Conservation (phyloP, 257 asterid species). For the Ilex asprella region DNA sequence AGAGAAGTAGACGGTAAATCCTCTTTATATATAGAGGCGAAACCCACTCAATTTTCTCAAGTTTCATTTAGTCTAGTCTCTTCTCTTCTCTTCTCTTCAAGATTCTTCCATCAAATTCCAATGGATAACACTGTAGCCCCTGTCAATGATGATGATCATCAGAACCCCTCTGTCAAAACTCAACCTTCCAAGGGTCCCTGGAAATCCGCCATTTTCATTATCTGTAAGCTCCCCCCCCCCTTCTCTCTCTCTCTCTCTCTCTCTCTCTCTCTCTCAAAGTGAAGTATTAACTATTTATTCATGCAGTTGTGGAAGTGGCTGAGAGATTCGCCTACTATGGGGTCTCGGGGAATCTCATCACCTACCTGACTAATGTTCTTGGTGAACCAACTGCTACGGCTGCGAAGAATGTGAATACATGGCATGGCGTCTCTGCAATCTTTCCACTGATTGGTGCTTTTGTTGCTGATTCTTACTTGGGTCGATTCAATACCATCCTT, state of each 20-base stretch:
- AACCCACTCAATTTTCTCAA: not conserved
- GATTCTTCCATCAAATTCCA: not conserved
- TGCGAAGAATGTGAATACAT: conserved; percentile 57
- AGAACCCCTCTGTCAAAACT: not conserved
- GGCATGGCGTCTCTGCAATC: conserved; percentile 62
- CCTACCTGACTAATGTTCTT: conserved; percentile 42
- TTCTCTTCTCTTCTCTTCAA: not conserved
- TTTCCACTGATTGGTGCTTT: conserved; percentile 58
- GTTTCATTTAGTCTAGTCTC: not conserved
- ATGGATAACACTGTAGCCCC: not conserved
- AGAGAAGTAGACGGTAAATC: not conserved
- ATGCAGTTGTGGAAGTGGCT: conserved; percentile 57
- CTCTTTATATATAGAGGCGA: not conserved
- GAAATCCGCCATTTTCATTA: conserved; percentile 64
- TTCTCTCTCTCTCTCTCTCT: not conserved
- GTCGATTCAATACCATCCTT: conserved; percentile 50
- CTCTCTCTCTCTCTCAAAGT: not conserved
- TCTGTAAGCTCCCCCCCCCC: conserved; percentile 23
- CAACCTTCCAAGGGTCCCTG: conserved; percentile 35
- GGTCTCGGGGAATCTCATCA: conserved; percentile 49
- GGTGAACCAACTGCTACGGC: conserved; percentile 55
- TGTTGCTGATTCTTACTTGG: conserved; percentile 60
- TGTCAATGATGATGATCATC: no score
- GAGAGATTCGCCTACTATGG: conserved; percentile 63
- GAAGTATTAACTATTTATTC: no score